Percentiles rank a stretch among this genome's conserved stretches.
Evolutionary conservation across 352 stramenopile genomes (phyloP).

Genomic region (Globisporangium polare): DNA sequence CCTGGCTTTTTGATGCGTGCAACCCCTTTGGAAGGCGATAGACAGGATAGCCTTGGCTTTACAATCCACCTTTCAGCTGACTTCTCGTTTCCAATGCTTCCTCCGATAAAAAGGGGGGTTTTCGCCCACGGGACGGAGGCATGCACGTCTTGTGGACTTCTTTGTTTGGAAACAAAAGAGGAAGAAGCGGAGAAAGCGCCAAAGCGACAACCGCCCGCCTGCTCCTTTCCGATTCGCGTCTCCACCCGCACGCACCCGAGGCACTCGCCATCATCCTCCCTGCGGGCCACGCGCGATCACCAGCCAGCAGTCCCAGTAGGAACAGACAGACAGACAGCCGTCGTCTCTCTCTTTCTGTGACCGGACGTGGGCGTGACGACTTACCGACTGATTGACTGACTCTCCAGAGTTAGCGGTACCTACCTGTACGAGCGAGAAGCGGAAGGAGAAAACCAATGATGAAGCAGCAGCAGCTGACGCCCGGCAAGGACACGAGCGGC

Average conservation of each 20-base stretch:
- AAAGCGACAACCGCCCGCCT: neutral
- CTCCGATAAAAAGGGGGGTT: too few species aligned
- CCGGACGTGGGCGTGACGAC: neutral
- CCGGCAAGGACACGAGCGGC: conserved; percentile 1
- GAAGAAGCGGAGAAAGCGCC: conserved; percentile 6
- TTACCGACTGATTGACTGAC: neutral
- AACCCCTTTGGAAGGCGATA: too few species aligned
- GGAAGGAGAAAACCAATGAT: neutral
- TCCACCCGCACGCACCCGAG: neutral
- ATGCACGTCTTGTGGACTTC: too few species aligned
- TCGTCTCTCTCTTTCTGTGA: too few species aligned
- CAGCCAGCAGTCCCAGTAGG: neutral
- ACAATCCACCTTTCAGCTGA: too few species aligned
- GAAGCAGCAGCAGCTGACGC: conserved; percentile 13
- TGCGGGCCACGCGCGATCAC: neutral
- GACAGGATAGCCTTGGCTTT: too few species aligned
- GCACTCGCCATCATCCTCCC: conserved; percentile 2
- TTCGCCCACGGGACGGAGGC: too few species aligned
- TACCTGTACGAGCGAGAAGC: neutral
- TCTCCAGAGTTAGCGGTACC: neutral
- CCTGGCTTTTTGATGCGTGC: neutral
- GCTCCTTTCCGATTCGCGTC: neutral
- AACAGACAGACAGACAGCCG: too few species aligned
- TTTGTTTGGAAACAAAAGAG: neutral
- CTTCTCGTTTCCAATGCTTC: neutral